Percentiles rank a stretch among this genome's conserved stretches.
phyloP scores from a whole-genome alignment of 2,329 filamentous ascomycete species.

The Alternaria ethzedia region DNA sequence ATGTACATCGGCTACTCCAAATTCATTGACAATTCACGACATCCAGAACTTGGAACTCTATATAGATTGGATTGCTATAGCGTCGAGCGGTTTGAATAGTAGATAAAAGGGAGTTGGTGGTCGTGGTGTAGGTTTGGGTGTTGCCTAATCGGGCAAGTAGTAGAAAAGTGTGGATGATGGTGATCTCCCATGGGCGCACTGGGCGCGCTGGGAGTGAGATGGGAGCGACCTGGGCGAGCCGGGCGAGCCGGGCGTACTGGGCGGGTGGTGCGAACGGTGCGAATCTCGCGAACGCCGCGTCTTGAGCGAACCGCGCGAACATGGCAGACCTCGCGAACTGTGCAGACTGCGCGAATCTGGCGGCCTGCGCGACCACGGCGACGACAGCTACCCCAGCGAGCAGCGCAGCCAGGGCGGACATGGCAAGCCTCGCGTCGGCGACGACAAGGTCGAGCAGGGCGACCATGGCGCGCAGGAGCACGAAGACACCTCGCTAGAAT shows the following conservation, averaged over 20 bases:
- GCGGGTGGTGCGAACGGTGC: not conserved
- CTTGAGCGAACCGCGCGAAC: not conserved
- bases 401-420: not conserved
- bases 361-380: not conserved
- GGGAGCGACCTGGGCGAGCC: not conserved
- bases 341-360: not conserved
- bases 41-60: rapidly evolving
- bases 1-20: not conserved
- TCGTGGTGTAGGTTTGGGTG: not conserved
- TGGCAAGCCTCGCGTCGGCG: not conserved
- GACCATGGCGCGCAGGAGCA: not conserved
- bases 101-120: not conserved
- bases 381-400: not conserved
- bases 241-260: too few relatives aligned
- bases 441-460: not conserved
- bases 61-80: not conserved
- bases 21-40: not conserved
- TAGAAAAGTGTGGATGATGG: not conserved
- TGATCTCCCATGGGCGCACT: not conserved
- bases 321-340: not conserved
- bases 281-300: not conserved
- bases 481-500: not conserved
- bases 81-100: not conserved
- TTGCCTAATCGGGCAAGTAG: not conserved
- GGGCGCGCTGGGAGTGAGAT: not conserved